phyloP scores from a whole-genome alignment of 192 early-diverging fungal species.

The Coemansia sp. region DNA sequence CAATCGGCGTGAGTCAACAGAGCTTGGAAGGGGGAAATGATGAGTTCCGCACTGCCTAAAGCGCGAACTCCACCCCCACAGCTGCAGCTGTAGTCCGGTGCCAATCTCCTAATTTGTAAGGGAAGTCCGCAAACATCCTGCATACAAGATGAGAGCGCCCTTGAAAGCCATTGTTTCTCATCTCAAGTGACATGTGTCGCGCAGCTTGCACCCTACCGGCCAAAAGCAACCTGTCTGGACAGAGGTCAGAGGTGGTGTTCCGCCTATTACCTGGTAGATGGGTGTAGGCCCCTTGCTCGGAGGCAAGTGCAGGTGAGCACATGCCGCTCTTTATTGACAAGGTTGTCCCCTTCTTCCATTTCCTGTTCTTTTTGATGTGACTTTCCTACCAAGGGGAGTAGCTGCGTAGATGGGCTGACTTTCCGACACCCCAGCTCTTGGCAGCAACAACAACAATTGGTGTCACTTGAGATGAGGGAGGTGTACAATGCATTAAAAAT shows the following conservation, averaged over 20 bases:
- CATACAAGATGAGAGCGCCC: background rate
- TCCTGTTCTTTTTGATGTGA: background rate
- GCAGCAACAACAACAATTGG: background rate
- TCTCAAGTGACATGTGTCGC: background rate
- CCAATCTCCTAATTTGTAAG: background rate
- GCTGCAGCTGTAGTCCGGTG: background rate
- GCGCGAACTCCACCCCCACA: constrained; percentile 1
- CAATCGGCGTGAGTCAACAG: background rate
- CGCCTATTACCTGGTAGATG: background rate
- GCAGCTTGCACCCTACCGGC: background rate
- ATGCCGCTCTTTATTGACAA: background rate
- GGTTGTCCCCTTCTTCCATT: background rate
- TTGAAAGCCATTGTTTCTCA: background rate
- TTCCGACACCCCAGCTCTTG: background rate
- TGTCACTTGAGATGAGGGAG: background rate
- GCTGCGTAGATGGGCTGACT: background rate
- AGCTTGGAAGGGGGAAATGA: too few species aligned
- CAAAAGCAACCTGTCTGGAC: background rate
- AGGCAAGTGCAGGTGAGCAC: background rate
- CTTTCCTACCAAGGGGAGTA: background rate
- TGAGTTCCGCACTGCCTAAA: background rate
- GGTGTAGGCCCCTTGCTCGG: background rate
- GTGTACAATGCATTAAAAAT: background rate
- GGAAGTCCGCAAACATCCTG: constrained; percentile 1
- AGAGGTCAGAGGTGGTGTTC: background rate